These are phyloP conservation scores for Chamaenerion angustifolium DNA, from an alignment of 345 rosid species.

Conservation along the genomic window DNA sequence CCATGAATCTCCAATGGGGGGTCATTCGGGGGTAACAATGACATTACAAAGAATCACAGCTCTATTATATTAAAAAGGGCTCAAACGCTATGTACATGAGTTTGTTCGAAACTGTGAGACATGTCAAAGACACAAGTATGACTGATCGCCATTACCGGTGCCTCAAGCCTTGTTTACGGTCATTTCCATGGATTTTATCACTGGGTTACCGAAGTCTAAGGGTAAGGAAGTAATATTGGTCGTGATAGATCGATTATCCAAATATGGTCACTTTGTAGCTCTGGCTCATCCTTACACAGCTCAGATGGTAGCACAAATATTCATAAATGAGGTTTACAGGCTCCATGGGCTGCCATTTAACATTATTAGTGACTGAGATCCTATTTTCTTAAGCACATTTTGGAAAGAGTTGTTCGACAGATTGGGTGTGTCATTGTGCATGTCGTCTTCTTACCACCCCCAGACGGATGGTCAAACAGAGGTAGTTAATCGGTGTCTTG, in stretches of 20 bases:
- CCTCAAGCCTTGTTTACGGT: too few species aligned
- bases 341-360: neutral
- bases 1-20: too few species aligned
- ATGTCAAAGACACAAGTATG: too few species aligned
- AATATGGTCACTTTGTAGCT: neutral
- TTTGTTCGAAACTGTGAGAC: too few species aligned
- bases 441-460: constrained; percentile 3
- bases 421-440: constrained; percentile 14
- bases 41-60: too few species aligned
- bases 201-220: neutral
- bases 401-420: constrained; percentile 34
- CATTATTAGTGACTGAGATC: neutral
- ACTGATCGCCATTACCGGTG: too few species aligned
- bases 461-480: too few species aligned
- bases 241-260: constrained; percentile 1
- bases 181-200: too few species aligned
- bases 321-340: neutral
- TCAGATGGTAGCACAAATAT: neutral
- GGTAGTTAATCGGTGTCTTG: too few species aligned
- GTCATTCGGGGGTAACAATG: too few species aligned
- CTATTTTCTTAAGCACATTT: neutral
- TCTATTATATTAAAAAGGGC: too few species aligned
- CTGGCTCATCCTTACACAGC: neutral
- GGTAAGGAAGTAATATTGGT: constrained; percentile 28
- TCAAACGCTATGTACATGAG: too few species aligned